These are phyloP conservation scores for Ceratopteris richardii DNA, from an alignment of 75 land plant genomes.

Conservation along the genomic window DNA sequence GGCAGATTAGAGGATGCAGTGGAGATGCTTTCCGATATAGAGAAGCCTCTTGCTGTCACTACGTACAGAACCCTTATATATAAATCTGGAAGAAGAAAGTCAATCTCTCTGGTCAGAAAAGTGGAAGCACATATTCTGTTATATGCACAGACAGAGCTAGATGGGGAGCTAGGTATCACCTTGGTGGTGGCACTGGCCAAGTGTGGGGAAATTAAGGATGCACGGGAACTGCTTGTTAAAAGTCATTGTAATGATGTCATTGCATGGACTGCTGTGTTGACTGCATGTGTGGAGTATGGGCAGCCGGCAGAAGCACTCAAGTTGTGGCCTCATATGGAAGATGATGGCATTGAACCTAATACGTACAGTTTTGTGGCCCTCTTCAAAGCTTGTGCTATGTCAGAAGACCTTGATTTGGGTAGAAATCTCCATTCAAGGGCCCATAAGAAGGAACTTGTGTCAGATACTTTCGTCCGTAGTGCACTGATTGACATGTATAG, in stretches of 20 bases:
- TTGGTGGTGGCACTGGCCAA: neutral
- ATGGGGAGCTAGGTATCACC: neutral
- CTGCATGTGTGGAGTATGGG: neutral
- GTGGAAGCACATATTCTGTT: neutral
- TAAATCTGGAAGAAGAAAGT: neutral
- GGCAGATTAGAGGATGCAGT: neutral
- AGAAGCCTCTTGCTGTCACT: neutral
- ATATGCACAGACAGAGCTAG: neutral
- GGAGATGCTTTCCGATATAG: neutral
- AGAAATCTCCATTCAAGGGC: neutral
- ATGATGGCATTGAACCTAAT: neutral
- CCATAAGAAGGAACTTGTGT: constrained; percentile 8
- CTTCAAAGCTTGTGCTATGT: neutral
- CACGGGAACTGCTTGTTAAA: neutral
- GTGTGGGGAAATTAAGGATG: neutral
- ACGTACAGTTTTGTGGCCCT: neutral
- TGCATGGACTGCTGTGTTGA: neutral
- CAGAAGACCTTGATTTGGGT: neutral
- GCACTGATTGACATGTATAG: constrained; percentile 26
- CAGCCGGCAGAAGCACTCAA: neutral
- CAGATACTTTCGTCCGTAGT: constrained; percentile 16
- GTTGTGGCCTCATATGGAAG: neutral
- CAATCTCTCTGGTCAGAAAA: neutral
- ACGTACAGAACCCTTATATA: neutral
- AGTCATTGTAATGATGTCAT: neutral